phyloP scores from a whole-genome alignment of 2,329 filamentous ascomycete species.

The Nemania serpens region DNA sequence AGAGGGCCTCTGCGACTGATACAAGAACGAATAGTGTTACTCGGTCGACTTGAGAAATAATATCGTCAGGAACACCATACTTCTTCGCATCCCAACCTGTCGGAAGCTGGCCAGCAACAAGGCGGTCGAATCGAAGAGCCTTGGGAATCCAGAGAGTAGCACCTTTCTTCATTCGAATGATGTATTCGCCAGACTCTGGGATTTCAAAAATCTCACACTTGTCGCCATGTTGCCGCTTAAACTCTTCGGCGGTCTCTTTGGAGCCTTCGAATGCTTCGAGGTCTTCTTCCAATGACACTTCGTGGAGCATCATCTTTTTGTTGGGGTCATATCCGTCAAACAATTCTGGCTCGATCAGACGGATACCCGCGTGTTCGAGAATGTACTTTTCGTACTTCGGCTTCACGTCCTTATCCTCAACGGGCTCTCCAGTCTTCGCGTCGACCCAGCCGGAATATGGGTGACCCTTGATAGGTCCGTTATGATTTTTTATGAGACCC shows the following conservation, averaged over 20 bases:
- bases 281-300: constrained; percentile 96
- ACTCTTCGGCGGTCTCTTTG: constrained; percentile 96
- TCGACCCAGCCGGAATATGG: constrained; percentile 98
- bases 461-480: constrained; percentile 93
- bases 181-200: constrained; percentile 89
- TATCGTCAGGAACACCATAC: constrained; percentile 96
- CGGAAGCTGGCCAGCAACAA: constrained; percentile 95
- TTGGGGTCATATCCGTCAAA: constrained; percentile 97
- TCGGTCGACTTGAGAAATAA: constrained; percentile 95
- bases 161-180: constrained; percentile 92
- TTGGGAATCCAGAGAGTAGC: constrained; percentile 95
- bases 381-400: constrained; percentile 96
- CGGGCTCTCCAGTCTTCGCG: constrained; percentile 88
- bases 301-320: constrained; percentile 97
- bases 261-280: constrained; percentile 96
- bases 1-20: constrained; percentile 86
- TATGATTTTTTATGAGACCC: constrained; percentile 99
- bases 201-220: constrained; percentile 98
- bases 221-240: constrained; percentile 94
- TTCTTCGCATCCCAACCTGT: constrained; percentile 96
- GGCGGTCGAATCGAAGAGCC: constrained; percentile 93
- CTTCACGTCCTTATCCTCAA: constrained; percentile 98
- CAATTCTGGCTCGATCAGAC: constrained; percentile 94
- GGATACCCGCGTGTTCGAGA: constrained; percentile 94
- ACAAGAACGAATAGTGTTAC: constrained; percentile 95